A percentile compares a stretch with the other conserved stretches of the same genome.
Conservation (phyloP, 1,284 basidiomycete species). For the Phlebopus sp. region DNA sequence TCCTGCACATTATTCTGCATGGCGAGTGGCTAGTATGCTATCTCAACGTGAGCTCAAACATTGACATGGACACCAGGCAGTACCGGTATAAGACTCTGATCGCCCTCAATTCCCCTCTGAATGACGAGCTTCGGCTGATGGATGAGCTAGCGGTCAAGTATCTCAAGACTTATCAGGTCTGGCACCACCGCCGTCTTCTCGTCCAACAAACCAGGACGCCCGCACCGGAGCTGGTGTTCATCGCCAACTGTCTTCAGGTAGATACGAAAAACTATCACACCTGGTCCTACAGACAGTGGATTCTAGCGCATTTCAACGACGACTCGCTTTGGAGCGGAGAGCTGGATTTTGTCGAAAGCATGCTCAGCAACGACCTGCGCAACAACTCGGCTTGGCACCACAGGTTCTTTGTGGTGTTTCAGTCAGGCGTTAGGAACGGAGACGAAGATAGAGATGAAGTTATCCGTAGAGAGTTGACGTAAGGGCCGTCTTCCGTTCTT, state of each 20-base stretch:
- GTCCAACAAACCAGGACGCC: conserved; percentile 57
- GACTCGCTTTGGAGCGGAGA: conserved; percentile 77
- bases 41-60: conserved; percentile 1
- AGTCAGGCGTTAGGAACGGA: conserved; percentile 55
- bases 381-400: conserved; percentile 99
- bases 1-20: conserved; percentile 92
- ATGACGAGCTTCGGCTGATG: conserved; percentile 77
- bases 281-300: conserved; percentile 93
- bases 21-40: conserved; percentile 47
- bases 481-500: conserved; percentile 29
- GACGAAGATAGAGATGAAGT: conserved; percentile 59
- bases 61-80: conserved; percentile 58
- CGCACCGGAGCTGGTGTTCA: conserved; percentile 73
- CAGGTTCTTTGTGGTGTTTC: conserved; percentile 90
- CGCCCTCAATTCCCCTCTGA: conserved; percentile 62
- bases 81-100: conserved; percentile 86
- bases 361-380: conserved; percentile 78
- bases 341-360: conserved; percentile 70
- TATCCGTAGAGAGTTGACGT: conserved; percentile 70
- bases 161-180: conserved; percentile 95
- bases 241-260: conserved; percentile 62
- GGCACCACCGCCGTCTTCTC: conserved; percentile 92
- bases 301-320: conserved; percentile 78
- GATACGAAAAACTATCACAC: conserved; percentile 97
- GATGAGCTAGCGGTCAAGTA: conserved; percentile 78